phyloP scores from a whole-genome alignment of 306 rosid species.

The Geum urbanum region DNA sequence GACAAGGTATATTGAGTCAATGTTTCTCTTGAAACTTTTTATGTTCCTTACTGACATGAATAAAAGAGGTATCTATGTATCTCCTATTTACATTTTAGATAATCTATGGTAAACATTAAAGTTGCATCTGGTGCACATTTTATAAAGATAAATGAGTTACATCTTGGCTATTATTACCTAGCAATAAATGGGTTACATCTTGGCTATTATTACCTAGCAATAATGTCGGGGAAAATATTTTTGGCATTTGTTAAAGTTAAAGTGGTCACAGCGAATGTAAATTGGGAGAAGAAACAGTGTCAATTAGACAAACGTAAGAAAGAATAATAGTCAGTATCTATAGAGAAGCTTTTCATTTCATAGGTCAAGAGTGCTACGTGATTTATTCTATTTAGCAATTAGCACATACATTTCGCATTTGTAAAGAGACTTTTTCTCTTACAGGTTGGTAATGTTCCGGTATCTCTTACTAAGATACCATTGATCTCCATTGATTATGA shows the following conservation, averaged over 20 bases:
- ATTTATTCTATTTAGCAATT: background rate
- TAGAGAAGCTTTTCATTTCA: background rate
- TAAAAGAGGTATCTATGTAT: background rate
- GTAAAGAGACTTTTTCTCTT: slow-evolving; percentile 20
- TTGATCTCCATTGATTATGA: slow-evolving; percentile 84
- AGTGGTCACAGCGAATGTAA: background rate
- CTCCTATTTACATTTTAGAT: background rate
- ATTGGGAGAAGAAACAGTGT: background rate
- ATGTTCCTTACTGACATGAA: background rate
- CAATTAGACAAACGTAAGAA: background rate
- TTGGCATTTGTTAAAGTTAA: background rate
- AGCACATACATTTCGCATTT: background rate
- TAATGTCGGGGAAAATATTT: background rate
- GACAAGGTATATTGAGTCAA: slow-evolving; percentile 50
- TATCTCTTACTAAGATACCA: slow-evolving; percentile 71
- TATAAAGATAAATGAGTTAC: background rate
- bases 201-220: background rate
- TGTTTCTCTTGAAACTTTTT: background rate
- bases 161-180: too few relatives aligned
- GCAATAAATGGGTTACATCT: too few relatives aligned
- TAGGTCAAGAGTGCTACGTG: background rate
- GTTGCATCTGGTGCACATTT: background rate
- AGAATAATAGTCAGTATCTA: background rate
- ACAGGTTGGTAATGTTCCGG: slow-evolving; percentile 89
- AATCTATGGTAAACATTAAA: background rate